These are phyloP conservation scores for Capniomyces stellatus DNA, from an alignment of 371 early-diverging fungal species.

Conservation along the genomic window DNA sequence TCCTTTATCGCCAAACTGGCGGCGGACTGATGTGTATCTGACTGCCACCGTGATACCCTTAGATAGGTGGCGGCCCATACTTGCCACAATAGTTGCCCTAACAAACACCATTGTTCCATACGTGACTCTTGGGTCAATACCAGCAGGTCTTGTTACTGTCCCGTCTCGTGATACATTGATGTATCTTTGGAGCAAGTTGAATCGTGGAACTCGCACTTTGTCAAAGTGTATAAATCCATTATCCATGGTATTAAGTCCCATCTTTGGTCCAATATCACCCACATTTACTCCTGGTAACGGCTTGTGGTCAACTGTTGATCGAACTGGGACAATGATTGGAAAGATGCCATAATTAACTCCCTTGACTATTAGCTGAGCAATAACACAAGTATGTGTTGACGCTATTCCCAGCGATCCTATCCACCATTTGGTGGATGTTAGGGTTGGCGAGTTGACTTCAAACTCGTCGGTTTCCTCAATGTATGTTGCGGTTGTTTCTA, in stretches of 20 bases:
- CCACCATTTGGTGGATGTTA: constrained; percentile 83
- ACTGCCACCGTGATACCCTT: constrained; percentile 48
- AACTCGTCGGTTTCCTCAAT: constrained; percentile 60
- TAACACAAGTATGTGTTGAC: constrained; percentile 66
- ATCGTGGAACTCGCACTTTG: constrained; percentile 56
- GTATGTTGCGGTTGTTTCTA: constrained; percentile 81
- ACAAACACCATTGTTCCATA: constrained; percentile 62
- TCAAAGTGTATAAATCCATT: constrained; percentile 70
- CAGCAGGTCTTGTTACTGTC: constrained; percentile 40
- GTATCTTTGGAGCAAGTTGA: constrained; percentile 61
- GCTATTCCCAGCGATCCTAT: constrained; percentile 58
- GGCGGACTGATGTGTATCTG: constrained; percentile 48
- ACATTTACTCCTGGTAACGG: constrained; percentile 66
- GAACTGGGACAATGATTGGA: constrained; percentile 72
- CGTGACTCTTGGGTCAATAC: constrained; percentile 37
- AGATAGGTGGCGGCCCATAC: constrained; percentile 21
- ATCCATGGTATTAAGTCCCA: constrained; percentile 64
- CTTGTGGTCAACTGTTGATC: constrained; percentile 52
- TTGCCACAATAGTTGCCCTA: constrained; percentile 42
- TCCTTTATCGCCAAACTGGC: constrained; percentile 29
- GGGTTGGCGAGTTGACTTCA: constrained; percentile 62
- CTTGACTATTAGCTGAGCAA: constrained; percentile 63
- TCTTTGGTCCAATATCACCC: constrained; percentile 81
- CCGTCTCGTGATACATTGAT: constrained; percentile 51
- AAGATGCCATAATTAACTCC: constrained; percentile 68